Evolutionary conservation across 768 basidiomycete species (phyloP), one percentile per base, ranked within the genome.

Genomic region (Rhodotorula taiwanensis): DNA sequence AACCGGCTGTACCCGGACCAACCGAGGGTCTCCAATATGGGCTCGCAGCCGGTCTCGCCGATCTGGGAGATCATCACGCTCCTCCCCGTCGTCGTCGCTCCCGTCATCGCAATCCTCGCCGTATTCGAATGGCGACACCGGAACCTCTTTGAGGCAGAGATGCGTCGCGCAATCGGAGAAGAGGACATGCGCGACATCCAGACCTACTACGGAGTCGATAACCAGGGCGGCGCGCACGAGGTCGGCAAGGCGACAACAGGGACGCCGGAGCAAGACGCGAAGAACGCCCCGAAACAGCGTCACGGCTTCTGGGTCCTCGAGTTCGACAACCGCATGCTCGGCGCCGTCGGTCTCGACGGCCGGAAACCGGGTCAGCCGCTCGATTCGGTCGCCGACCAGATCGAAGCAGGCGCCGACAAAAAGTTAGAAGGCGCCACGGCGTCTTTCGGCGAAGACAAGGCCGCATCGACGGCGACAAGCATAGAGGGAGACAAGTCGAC

Each of bases 271-370:
- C 45, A 3, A 20, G 21, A 20, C 7, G 47, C 33, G 33, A 25
- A 34, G 50, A 23, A 9, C 1, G 7, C 30, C 10, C 3, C 50
- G 2, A 9, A 21, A 28, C 60, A 64, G 36, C 49, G 64, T 30
- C 48, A 43, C 28, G 67, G 67, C 10, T 59, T 69, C 50, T 69
- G 67, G 63, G 67, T 69, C 4, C 49, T 65, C 56, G 67, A 69
- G 53, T 65, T 58, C 45, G 67, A 69, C 49, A 31, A 51, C 34
- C 60, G 63, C 18, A 58, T 69, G 34, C 53, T 69, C 27, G 63
- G 67, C 31, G 56, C 60, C 21, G 21, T 69, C 9, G 63, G 49
- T 3, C 49, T 65, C 45, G 60, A 65, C 45, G 63, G 67, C 4
- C 44, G 13, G 13, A 65, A 60, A 55, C 57, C 67, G 3, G 67